Base-by-base conservation (phyloP, 2,329 filamentous ascomycete genomes). In the Aureobasidium sp. region DNA sequence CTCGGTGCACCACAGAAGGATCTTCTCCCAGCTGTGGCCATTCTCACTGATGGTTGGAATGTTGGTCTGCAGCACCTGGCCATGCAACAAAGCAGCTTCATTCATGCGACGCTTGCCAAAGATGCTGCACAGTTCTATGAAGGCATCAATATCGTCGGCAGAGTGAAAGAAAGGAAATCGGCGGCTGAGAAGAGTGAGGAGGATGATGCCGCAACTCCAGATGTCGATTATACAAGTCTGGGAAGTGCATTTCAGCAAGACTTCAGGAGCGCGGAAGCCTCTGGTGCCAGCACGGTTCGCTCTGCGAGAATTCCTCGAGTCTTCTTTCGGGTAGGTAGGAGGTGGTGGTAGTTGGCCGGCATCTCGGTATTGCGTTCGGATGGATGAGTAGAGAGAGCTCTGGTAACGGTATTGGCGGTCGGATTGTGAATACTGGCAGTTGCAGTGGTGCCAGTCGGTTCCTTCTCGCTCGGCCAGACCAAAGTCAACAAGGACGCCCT, bases 101-200 rank as follows among this genome's bases (percentile, higher is more conserved):
- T 87, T 89, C 93, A 99, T 97, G 61, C 86, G 85, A 70, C 83
- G 86, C 43, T 81, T 81, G 53, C 94, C 94, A 71, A 97, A 96
- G 63, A 99, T 95, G 61, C 90, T 95, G 37, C 92, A 89, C 66
- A 99, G 95, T 74, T 99, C 94, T 66, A 99, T 93, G 82, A 96
- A 88, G 55, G 94, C 94, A 70, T 99, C 94, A 50, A 99, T 88
- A 68, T 99, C 94, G 72, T 99, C 94, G n/a, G 91, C 88, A 47
- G 90, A 95, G 75, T 99, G 96, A 80, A 99, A 99, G 75, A 99
- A 99, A 1, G 94, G 94, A 68, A 99, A 99, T 4, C 94, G 86
- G 60, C 88, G 88, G 42, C 89, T 93, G 15, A 99, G 79, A 64
- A 99, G 88, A 0, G 94, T 99, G n/a, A 99, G 79, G 2, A 99